Base-by-base conservation (phyloP, 1,284 basidiomycete genomes). In the Tilletia horrida region DNA sequence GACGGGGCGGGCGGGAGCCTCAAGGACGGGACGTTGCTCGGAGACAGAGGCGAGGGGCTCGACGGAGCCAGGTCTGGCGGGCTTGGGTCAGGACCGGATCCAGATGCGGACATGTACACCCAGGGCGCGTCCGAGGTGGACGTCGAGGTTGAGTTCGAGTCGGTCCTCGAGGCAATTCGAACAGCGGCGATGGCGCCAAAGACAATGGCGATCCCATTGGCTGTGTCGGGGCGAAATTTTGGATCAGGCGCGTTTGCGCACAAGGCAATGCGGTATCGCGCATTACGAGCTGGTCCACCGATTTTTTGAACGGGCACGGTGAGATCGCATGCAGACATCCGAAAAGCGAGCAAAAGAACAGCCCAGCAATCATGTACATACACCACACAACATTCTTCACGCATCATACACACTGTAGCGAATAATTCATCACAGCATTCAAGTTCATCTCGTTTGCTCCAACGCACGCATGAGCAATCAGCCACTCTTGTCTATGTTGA, bases 61-160 rank as follows among this genome's bases (percentile, higher is more conserved):
- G 63, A 66, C 72, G 42, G 68, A 73, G 23, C 11, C 4, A 7
- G 13, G 7, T 7, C 6, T 7, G 9, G 14, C 23, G 25, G 50
- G 3, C 45, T 48, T 6, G 45, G 45, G 21, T 23, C 45, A 4
- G 55, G 29, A 59, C 71, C 72, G 44, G 72, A 74, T 35, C n/a
- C 35, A 9, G 73, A 78, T 42, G 69, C 70, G 69, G 76, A 79
- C 66, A 76, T 81, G 76, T 76, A 71, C 40, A 66, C 69, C 43
- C 66, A 67, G 13, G 70, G 73, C 29, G 74, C 76, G 6, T 69
- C 73, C 40, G 75, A 77, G 52, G 71, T 73, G 63, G 76, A 78
- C 61, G 73, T 80, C 66, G 77, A 80, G 47, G 64, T 68, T 23
- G 77, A 79, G 63, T 45, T 80, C 27, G 48, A 66, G 11, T 62